Evolutionary conservation across 176 grass and related monocot species (phyloP).

Genomic region (Sorghum bicolor): Sorghum_bicolor_NCBIv3 NC_012874.2:65774501-65775000

Average conservation of each 20-base stretch:
- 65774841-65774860: background rate
- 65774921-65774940: background rate
- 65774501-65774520: constrained; percentile 56
- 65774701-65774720: background rate
- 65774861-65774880: background rate
- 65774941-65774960: background rate
- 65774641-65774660: constrained; percentile 89
- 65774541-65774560: constrained; percentile 79
- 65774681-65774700: background rate
- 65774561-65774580: constrained; percentile 70
- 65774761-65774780: background rate
- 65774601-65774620: constrained; percentile 70
- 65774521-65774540: constrained; percentile 82
- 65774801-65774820: background rate
- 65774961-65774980: background rate
- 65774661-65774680: background rate
- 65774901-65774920: background rate
- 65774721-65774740: background rate
- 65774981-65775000: constrained; percentile 15
- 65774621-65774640: constrained; percentile 81
- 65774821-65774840: background rate
- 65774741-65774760: background rate
- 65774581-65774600: constrained; percentile 94
- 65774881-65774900: background rate
- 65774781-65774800: background rate